A percentile compares a stretch with the other conserved stretches of the same genome.
Evolutionary conservation across 202 grass and related monocot genomes (phyloP).

Genomic region (Zoysia matrella): DNA sequence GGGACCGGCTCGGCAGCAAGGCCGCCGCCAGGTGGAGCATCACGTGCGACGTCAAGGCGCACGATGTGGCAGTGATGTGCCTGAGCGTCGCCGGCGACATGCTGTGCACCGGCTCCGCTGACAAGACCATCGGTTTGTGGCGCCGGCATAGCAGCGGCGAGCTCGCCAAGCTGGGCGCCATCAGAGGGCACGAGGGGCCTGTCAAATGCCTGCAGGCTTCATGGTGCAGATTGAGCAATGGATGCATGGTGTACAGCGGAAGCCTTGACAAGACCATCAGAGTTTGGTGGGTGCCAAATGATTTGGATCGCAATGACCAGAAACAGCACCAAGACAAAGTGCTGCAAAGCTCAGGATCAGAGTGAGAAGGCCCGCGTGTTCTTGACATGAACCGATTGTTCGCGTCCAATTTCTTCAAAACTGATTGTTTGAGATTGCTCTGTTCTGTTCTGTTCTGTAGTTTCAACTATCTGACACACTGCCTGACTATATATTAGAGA

Average conservation of each 20-base stretch:
- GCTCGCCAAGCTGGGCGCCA: slow-evolving; percentile 47
- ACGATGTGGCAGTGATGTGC: slow-evolving; percentile 36
- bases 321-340: background rate
- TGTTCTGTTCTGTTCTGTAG: background rate
- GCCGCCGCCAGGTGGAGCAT: too few species aligned
- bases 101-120: slow-evolving; percentile 77
- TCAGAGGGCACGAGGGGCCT: slow-evolving; percentile 74
- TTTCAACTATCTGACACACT: slow-evolving; percentile 19
- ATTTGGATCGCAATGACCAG: background rate
- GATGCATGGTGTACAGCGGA: slow-evolving; percentile 85
- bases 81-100: slow-evolving; percentile 64
- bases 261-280: slow-evolving; percentile 88
- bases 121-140: slow-evolving; percentile 41
- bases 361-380: slow-evolving; percentile 28
- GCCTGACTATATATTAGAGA: too few species aligned
- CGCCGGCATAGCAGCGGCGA: too few species aligned
- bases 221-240: slow-evolving; percentile 55
- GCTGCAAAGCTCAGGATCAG: slow-evolving; percentile 18
- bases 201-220: slow-evolving; percentile 86
- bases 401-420: background rate
- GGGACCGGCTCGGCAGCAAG: too few species aligned
- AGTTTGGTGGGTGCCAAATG: slow-evolving; percentile 78
- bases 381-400: slow-evolving; percentile 39
- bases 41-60: too few species aligned
- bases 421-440: background rate